Base-by-base conservation (phyloP, 108 stramenopile species). In the Fistulifera solaris region DNA sequence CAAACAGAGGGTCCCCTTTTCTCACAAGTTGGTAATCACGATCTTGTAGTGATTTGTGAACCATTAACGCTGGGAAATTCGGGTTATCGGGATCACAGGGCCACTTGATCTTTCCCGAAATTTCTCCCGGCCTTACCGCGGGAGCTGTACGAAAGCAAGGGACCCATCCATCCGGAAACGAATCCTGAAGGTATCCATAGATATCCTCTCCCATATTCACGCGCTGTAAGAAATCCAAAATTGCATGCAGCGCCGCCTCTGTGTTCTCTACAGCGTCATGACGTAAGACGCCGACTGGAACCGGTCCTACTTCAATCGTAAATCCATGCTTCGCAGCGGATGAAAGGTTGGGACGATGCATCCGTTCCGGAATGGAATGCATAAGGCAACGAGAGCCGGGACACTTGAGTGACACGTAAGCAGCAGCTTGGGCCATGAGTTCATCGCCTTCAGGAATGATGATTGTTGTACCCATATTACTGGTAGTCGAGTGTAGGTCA, bases 231-330 rank as follows among this genome's bases (percentile, higher is more conserved):
- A 81, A 93, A 38, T 84, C 83, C 39, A 93, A 52, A 11, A 77
- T 40, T 3, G 70, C 58, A 57, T 77, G 49, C 58, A 89, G 41
- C 0, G 78, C 83, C 27, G 27, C 23, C 49, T 87, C 58, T 15
- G 82, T 87, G 62, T 78, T 66, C 63, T 87, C 85, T 0, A 87
- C 85, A 15, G 69, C 78, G 70, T 86, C 91, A 51, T 84, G 80
- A n/a, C 87, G 62, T 24, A 93, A 38, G 2, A 88, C 76, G 18
- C 86, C 85, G 60, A 84, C 82, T 11, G 91, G 85, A 17, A 82
- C 67, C 24, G 85, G 85, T 16, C 91, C 91, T 18, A 87, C 85
- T 62, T 93, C 91, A 59, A 93, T 80, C 6, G 83, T 79, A 42
- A 93, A 76, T 12, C 75, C 81, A 58, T 81, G 76, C 15, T 62